Conservation (phyloP, 495 filamentous ascomycete species). For the Penicillium alfredii region DNA sequence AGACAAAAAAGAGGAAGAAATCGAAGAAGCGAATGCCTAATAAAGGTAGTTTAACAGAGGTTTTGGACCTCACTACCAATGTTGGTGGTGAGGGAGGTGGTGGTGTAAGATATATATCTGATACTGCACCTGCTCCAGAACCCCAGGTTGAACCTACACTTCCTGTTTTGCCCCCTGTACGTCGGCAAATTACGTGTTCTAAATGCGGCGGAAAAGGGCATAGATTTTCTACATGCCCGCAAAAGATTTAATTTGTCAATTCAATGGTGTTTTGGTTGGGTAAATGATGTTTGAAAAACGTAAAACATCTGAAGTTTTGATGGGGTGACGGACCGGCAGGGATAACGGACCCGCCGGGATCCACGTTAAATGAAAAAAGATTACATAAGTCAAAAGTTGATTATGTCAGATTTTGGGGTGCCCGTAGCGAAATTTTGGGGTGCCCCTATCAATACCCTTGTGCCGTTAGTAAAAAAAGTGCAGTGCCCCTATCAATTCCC, state of each 20-base stretch:
- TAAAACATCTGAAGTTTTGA: too few relatives aligned
- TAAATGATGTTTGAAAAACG: too few relatives aligned
- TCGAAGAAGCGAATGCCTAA: neutral
- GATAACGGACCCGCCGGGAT: neutral
- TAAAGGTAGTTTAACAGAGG: neutral
- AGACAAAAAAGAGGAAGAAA: slow-evolving; percentile 1
- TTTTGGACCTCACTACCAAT: neutral
- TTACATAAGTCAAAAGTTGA: too few relatives aligned
- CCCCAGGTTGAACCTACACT: neutral
- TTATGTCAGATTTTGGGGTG: too few relatives aligned
- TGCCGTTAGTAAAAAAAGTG: too few relatives aligned
- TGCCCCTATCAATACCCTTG: too few relatives aligned
- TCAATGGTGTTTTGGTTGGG: neutral
- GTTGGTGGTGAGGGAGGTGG: neutral
- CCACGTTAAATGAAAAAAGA: too few relatives aligned
- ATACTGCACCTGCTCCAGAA: slow-evolving; percentile 2
- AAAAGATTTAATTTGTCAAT: neutral
- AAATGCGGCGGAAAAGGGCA: neutral
- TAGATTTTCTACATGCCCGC: neutral
- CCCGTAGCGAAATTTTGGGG: too few relatives aligned
- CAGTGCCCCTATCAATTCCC: too few relatives aligned
- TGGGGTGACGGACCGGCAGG: too few relatives aligned
- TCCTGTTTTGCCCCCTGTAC: slow-evolving; percentile 3
- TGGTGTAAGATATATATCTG: slow-evolving; percentile 4
- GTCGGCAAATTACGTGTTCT: slow-evolving; percentile 2